Conservation (phyloP, 2,329 filamentous ascomycete species). For the Ceratocystis papillata region DNA sequence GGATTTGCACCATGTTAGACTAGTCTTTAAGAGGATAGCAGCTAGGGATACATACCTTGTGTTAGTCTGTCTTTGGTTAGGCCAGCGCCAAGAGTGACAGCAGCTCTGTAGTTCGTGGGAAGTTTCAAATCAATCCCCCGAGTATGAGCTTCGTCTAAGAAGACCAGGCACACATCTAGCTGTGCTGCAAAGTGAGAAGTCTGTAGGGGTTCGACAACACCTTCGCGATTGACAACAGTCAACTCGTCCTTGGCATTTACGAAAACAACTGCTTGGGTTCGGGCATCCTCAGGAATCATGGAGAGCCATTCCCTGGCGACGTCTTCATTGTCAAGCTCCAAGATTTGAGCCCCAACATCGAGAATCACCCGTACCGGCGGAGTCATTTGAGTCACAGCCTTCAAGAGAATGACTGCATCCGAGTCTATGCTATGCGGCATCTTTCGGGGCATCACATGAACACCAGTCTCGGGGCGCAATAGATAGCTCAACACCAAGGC, state of each 20-base stretch:
- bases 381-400: slow-evolving; percentile 33
- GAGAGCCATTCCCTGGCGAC: slow-evolving; percentile 47
- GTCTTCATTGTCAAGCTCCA: slow-evolving; percentile 49
- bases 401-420: slow-evolving; percentile 37
- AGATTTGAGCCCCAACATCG: slow-evolving; percentile 59
- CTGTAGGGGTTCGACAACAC: slow-evolving; percentile 39
- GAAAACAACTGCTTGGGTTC: slow-evolving; percentile 27
- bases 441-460: slow-evolving; percentile 29
- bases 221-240: slow-evolving; percentile 41
- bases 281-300: slow-evolving; percentile 21
- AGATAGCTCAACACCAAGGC: slow-evolving; percentile 53
- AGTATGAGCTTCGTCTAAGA: slow-evolving; percentile 60
- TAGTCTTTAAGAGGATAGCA: neutral
- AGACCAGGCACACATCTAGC: slow-evolving; percentile 51
- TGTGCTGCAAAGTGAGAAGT: slow-evolving; percentile 48
- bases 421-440: slow-evolving; percentile 22
- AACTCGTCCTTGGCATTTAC: slow-evolving; percentile 37
- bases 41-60: slow-evolving; percentile 43
- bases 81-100: slow-evolving; percentile 54
- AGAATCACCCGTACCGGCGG: slow-evolving; percentile 48
- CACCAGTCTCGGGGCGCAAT: slow-evolving; percentile 42
- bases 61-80: slow-evolving; percentile 59
- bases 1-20: neutral
- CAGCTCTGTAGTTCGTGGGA: slow-evolving; percentile 48
- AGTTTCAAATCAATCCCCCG: slow-evolving; percentile 58